Evolutionary conservation across 2,329 filamentous ascomycete species (phyloP), one percentile per base, ranked within the genome.

Genomic region (Endoconidiophora polonica): DNA sequence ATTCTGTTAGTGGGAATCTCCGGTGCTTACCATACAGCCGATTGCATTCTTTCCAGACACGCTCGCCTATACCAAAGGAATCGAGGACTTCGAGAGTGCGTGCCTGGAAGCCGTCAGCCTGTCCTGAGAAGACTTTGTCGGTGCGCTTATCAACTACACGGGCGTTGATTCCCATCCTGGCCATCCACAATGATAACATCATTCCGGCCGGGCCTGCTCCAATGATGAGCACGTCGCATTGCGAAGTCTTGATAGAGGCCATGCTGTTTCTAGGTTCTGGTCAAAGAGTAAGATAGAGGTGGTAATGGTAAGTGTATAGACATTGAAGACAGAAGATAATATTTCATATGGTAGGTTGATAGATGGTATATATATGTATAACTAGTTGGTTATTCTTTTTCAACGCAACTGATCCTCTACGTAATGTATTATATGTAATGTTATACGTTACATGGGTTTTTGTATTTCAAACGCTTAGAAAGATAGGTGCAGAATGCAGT

Each of bases 31-130:
- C 80, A n/a, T 81, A 67, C 66, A 83, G 74, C 58, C 78, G 77
- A 58, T 81, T 81, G 10, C 74, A 70, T 56, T 84, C 80, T 44
- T 77, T 77, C 73, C 76, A 77, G 1, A 71, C 73, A 3, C 72
- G 65, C 55, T 84, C 73, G 2, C 68, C 77, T 52, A 86, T 74
- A 0, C 76, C 81, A 56, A 86, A 81, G 46, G 74, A 77, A 56
- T 86, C 79, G 50, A 86, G 75, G n/a, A 86, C 82, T 61, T 86
- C 79, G 2, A 84, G 66, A 0, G 77, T 82, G 3, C 80, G 74
- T 53, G 71, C 73, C 63, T 83, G 76, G 2, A 81, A 60, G 43
- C 68, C 65, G 54, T 69, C 64, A 33, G 68, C 64, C 55, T 69
- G 64, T 16, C 66, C 65, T 4, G 60, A 61, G 54, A 63, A 65